These are phyloP conservation scores for Marasmius oreades DNA, from an alignment of 1,284 basidiomycete species.

Conservation along the genomic window DNA sequence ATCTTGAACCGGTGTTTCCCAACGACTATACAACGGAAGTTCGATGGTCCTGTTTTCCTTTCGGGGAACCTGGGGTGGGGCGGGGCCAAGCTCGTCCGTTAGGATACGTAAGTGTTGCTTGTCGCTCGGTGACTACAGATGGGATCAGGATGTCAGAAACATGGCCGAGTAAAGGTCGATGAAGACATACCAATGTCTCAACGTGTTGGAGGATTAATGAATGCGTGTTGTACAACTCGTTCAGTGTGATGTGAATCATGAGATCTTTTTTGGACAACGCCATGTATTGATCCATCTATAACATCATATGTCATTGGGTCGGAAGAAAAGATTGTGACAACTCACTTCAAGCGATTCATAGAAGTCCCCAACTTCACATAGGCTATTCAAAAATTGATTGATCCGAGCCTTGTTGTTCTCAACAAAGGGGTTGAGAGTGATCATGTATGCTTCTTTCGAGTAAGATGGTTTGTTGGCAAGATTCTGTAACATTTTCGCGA, in stretches of 20 bases:
- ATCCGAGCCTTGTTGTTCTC: slow-evolving; percentile 98
- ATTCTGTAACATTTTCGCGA: slow-evolving; percentile 99
- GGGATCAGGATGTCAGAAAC: slow-evolving; percentile 7
- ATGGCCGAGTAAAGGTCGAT: slow-evolving; percentile 7
- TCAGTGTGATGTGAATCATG: slow-evolving; percentile 98
- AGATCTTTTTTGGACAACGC: slow-evolving; percentile 98
- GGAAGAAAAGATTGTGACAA: slow-evolving; percentile 5
- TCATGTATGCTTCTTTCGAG: slow-evolving; percentile 98
- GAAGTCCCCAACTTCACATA: slow-evolving; percentile 99
- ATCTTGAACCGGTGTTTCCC: slow-evolving; percentile 99
- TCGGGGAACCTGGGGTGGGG: slow-evolving; percentile 91
- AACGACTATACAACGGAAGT: slow-evolving; percentile 90
- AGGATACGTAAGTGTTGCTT: slow-evolving; percentile 96
- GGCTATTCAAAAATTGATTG: slow-evolving; percentile 93
- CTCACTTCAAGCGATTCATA: slow-evolving; percentile 96
- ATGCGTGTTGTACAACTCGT: slow-evolving; percentile 98
- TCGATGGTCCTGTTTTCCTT: slow-evolving; percentile 97
- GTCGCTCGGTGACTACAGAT: slow-evolving; percentile 85
- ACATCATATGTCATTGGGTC: slow-evolving; percentile 6
- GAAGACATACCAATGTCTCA: slow-evolving; percentile 77
- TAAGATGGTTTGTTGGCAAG: slow-evolving; percentile 98
- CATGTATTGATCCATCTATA: slow-evolving; percentile 99
- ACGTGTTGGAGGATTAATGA: slow-evolving; percentile 93
- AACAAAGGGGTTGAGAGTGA: slow-evolving; percentile 96
- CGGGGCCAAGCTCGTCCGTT: slow-evolving; percentile 91